Evolutionary conservation across 805 yeast genomes (phyloP).

Genomic region (Yarrowia hollandica): DNA sequence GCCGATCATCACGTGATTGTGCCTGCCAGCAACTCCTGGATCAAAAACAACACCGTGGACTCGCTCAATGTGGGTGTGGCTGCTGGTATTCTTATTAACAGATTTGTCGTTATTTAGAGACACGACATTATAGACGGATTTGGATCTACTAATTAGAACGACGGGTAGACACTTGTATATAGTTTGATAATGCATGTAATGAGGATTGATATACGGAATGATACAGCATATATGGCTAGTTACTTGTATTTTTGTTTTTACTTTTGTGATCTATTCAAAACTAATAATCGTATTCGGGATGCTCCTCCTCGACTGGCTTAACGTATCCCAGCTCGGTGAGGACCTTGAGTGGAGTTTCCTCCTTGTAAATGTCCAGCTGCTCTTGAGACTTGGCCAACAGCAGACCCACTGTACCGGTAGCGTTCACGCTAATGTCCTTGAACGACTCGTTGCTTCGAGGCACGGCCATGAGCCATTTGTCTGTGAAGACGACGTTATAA

Average conservation of each 20-base stretch:
- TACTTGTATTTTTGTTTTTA: slow-evolving; percentile 1
- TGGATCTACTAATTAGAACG: too few species aligned
- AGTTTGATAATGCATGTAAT: slow-evolving; percentile 12
- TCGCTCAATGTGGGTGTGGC: slow-evolving; percentile 91
- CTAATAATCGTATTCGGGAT: slow-evolving; percentile 33
- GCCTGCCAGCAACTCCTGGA: slow-evolving; percentile 1
- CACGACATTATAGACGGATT: neutral
- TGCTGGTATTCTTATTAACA: slow-evolving; percentile 60
- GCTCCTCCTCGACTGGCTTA: slow-evolving; percentile 33
- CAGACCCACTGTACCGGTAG: slow-evolving; percentile 79
- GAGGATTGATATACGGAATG: too few species aligned
- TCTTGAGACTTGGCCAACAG: slow-evolving; percentile 68
- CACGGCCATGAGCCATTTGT: slow-evolving; percentile 79
- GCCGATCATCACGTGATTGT: slow-evolving; percentile 39
- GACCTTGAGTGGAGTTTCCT: slow-evolving; percentile 49
- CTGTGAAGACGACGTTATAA: slow-evolving; percentile 80
- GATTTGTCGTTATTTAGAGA: slow-evolving; percentile 31
- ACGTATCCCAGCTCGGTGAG: slow-evolving; percentile 68
- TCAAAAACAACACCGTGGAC: slow-evolving; percentile 50
- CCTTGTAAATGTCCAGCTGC: slow-evolving; percentile 49
- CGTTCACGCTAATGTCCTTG: slow-evolving; percentile 61
- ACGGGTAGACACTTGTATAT: slow-evolving; percentile 12
- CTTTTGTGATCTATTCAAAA: slow-evolving; percentile 5
- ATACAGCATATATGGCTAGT: neutral
- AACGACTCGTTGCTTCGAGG: slow-evolving; percentile 60